Evolutionary conservation across 129 eudicot species (phyloP).

Genomic region (Flaveria linearis): DNA sequence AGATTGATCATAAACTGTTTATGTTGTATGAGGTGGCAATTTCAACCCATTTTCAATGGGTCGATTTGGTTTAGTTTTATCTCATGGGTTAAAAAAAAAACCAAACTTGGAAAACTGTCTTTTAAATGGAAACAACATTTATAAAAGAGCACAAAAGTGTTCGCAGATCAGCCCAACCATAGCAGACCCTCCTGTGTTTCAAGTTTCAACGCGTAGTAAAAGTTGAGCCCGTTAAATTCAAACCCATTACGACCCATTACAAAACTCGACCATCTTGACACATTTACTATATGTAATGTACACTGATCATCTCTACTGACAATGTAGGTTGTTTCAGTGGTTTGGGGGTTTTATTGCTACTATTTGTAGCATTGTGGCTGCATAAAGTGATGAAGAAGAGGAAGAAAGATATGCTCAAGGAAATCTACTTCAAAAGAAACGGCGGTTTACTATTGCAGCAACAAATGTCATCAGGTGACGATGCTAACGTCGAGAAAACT

Average conservation of each 20-base stretch:
- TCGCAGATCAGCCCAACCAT: too few species aligned
- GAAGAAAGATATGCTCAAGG: constrained; percentile 1
- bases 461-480: constrained; percentile 13
- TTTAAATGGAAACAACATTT: background rate
- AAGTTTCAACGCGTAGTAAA: background rate
- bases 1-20: background rate
- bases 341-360: background rate
- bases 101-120: background rate
- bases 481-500: constrained; percentile 11
- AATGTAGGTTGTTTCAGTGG: constrained; percentile 9
- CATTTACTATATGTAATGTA: background rate
- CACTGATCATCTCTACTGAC: background rate
- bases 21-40: background rate
- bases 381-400: constrained; percentile 2
- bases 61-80: background rate
- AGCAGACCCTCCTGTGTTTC: too few species aligned
- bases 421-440: background rate
- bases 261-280: background rate
- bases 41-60: background rate
- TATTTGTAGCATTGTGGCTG: constrained; percentile 1
- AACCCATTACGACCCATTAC: constrained; percentile 1
- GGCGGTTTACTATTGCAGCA: constrained; percentile 8
- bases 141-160: too few species aligned
- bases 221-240: background rate
- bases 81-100: background rate